Evolutionary conservation across 371 early-diverging fungal species (phyloP), one percentile per base, ranked within the genome.

Genomic region (Rhizopus delemar): DNA sequence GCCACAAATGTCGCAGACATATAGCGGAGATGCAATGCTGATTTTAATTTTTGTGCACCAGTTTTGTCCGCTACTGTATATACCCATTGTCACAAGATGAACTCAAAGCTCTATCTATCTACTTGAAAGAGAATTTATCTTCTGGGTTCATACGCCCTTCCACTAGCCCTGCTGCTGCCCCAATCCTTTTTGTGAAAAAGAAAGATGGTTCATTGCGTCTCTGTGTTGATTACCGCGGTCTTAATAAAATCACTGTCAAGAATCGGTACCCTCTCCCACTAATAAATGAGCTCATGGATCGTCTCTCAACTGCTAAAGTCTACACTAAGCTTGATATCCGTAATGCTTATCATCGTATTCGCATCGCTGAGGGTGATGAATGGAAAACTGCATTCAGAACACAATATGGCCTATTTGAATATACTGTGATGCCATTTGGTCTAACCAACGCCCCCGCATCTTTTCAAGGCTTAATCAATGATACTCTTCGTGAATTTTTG

Each of bases 391-490:
- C 60, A 13, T 59, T 65, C 34, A 3, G 29, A 2, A 46, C 39
- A 12, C 13, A n/a, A 8, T 65, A 56, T 60, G 77, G 79, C 0
- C 71, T 68, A 5, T 84, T n/a, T 43, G 63, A 81, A 62, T 86
- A 68, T 39, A 58, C 1, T 0, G 77, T 79, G 0, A 71, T 85
- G 65, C 77, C 82, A 0, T 81, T 85, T 51, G 83, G 82, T 66
- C 6, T 83, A 8, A 74, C 69, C 9, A 77, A 80, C 53, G 69
- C 80, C 83, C 82, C 0, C n/a, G 68, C 73, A 0, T 65, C 72
- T 0, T 85, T 84, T 51, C 73, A 80, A 53, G 49, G 60, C 2
- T 33, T 75, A 12, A 82, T 84, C 54, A 59, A 68, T 35, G 28
- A 65, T 0, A 41, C 73, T 2, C 63, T 89, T 0, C 53, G 63